These are phyloP conservation scores for Dictyostelium purpureum DNA, from an alignment of 78 protist genomes.

Conservation along the genomic window DNA sequence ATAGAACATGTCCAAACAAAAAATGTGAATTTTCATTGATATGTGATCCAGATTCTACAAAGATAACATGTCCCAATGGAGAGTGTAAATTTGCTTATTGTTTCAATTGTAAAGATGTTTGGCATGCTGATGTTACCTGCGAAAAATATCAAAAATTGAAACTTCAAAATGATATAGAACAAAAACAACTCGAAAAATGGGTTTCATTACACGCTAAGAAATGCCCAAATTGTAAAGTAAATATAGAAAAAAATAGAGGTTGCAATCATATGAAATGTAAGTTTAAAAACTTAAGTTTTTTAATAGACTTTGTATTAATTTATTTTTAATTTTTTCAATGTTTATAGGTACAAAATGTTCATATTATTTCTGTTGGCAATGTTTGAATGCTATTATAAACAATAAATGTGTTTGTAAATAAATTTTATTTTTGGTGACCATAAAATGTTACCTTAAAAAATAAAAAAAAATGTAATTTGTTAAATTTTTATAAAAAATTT, in stretches of 20 bases:
- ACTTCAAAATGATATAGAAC: slow-evolving; percentile 9
- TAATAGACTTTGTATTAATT: no score
- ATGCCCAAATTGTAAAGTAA: slow-evolving; percentile 77
- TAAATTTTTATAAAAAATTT: no score
- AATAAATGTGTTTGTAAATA: no score
- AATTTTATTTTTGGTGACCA: no score
- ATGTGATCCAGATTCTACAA: neutral
- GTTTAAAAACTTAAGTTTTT: no score
- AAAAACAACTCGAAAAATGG: slow-evolving; percentile 10
- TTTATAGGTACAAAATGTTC: no score
- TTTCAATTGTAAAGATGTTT: slow-evolving; percentile 54
- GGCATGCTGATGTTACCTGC: slow-evolving; percentile 39
- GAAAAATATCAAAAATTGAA: slow-evolving; percentile 13
- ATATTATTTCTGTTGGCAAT: slow-evolving; percentile 57
- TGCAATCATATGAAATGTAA: slow-evolving; percentile 82
- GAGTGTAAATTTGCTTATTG: slow-evolving; percentile 57
- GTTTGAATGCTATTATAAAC: no score
- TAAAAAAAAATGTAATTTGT: no score
- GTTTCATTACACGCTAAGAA: slow-evolving; percentile 17
- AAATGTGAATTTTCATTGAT: slow-evolving; percentile 47
- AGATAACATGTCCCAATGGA: slow-evolving; percentile 2
- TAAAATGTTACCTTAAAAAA: no score
- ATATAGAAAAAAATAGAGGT: slow-evolving; percentile 86
- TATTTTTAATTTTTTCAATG: no score
- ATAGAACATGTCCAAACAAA: slow-evolving; percentile 42